These are phyloP conservation scores for Sporothrix pallida DNA, from an alignment of 2,329 filamentous ascomycete species.

Conservation along the genomic window DNA sequence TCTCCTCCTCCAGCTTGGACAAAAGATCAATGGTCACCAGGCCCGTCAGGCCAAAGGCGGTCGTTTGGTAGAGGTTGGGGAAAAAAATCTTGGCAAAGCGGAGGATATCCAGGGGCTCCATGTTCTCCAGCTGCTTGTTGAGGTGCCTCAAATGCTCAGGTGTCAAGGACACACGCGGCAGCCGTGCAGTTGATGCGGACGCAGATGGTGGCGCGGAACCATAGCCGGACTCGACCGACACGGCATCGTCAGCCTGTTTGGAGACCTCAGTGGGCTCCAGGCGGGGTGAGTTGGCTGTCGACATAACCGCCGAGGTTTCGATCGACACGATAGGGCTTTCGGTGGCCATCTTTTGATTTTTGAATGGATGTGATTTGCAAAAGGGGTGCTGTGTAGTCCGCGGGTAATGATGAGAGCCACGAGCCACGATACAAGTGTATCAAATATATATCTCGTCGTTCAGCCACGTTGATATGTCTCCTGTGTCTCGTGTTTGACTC, in stretches of 20 bases:
- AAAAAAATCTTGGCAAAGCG: conserved; percentile 91
- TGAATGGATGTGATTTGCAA: background rate
- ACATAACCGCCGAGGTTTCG: conserved; percentile 14
- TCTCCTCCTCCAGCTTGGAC: conserved; percentile 71
- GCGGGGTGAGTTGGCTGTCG: conserved; percentile 44
- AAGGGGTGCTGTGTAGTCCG: background rate
- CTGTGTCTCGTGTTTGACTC: background rate
- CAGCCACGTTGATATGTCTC: background rate
- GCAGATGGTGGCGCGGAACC: conserved; percentile 62
- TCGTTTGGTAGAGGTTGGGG: conserved; percentile 86
- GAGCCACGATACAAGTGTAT: conserved; percentile 4
- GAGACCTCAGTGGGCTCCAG: conserved; percentile 47
- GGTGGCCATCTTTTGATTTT: conserved; percentile 22
- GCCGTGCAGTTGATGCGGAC: conserved; percentile 63
- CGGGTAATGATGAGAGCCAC: background rate
- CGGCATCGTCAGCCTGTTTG: conserved; percentile 49
- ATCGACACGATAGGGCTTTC: background rate
- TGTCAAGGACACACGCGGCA: conserved; percentile 84
- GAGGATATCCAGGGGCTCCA: conserved; percentile 89
- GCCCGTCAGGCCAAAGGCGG: conserved; percentile 80
- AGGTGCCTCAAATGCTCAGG: conserved; percentile 87
- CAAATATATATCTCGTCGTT: background rate
- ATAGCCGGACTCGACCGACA: conserved; percentile 80
- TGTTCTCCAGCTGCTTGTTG: conserved; percentile 85
- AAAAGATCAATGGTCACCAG: conserved; percentile 86